Conservation (phyloP, 306 rosid genomes). For the Prunus salicina region DNA sequence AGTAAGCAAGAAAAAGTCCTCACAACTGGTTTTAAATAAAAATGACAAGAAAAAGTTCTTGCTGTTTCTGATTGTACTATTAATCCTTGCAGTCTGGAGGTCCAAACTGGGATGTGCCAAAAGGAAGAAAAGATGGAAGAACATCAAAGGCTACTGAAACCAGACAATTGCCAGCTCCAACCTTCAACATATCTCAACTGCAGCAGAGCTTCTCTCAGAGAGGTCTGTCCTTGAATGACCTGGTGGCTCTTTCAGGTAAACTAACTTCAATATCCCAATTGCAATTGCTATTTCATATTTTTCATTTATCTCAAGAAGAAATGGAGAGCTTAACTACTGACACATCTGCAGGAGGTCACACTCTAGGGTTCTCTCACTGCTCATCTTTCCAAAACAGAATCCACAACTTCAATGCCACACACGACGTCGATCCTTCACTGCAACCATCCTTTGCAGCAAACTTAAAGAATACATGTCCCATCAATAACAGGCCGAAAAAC, state of each 20-base stretch:
- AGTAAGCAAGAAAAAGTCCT: slow-evolving; percentile 16
- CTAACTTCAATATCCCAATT: neutral
- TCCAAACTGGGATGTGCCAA: slow-evolving; percentile 69
- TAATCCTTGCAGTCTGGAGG: slow-evolving; percentile 70
- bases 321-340: slow-evolving; percentile 3
- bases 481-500: slow-evolving; percentile 29
- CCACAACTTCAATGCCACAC: slow-evolving; percentile 55
- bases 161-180: slow-evolving; percentile 63
- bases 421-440: slow-evolving; percentile 58
- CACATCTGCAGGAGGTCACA: slow-evolving; percentile 71
- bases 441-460: slow-evolving; percentile 43
- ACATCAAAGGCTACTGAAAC: slow-evolving; percentile 75
- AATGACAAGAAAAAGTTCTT: neutral
- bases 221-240: slow-evolving; percentile 49
- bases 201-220: slow-evolving; percentile 47
- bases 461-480: slow-evolving; percentile 34
- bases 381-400: slow-evolving; percentile 55
- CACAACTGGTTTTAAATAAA: neutral
- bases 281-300: neutral
- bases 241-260: slow-evolving; percentile 56
- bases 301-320: neutral
- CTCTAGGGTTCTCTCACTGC: slow-evolving; percentile 88
- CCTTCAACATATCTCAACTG: slow-evolving; percentile 63
- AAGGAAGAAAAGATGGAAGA: slow-evolving; percentile 69
- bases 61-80: slow-evolving; percentile 10